A percentile compares a stretch with the other conserved stretches of the same genome.
phyloP scores from a whole-genome alignment of 2,329 filamentous ascomycete genomes.

The Coniochaeta prunicola region DNA sequence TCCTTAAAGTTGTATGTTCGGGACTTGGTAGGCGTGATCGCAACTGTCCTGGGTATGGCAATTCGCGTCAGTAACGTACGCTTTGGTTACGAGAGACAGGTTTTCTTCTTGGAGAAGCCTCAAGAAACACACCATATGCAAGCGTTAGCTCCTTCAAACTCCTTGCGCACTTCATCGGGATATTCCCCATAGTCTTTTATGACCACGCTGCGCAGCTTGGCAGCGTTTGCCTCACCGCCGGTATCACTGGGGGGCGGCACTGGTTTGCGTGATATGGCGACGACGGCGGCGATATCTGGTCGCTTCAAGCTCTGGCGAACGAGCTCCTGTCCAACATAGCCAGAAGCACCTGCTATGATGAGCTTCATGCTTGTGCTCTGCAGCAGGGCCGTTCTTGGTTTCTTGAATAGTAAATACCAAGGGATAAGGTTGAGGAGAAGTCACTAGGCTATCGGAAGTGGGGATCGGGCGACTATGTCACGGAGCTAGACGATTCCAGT shows the following conservation, averaged over 20 bases:
- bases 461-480: no score
- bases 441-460: no score
- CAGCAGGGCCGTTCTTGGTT: no score
- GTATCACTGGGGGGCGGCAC: constrained; percentile 17
- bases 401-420: no score
- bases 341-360: constrained; percentile 33
- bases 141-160: constrained; percentile 31
- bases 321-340: constrained; percentile 33
- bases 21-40: constrained; percentile 29
- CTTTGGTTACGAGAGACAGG: background rate
- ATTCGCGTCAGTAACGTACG: constrained; percentile 13
- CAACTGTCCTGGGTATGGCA: constrained; percentile 28
- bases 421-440: no score
- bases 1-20: constrained; percentile 23
- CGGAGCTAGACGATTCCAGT: no score
- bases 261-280: constrained; percentile 32
- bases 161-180: constrained; percentile 27
- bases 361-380: constrained; percentile 28
- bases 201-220: constrained; percentile 31
- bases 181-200: constrained; percentile 33
- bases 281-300: constrained; percentile 28
- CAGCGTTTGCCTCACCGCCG: constrained; percentile 15
- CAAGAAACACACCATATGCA: constrained; percentile 33
- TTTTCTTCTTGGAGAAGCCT: no score
- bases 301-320: constrained; percentile 31